These are phyloP conservation scores for Coemansia erecta DNA, from an alignment of 192 early-diverging fungal species.

Conservation along the genomic window DNA sequence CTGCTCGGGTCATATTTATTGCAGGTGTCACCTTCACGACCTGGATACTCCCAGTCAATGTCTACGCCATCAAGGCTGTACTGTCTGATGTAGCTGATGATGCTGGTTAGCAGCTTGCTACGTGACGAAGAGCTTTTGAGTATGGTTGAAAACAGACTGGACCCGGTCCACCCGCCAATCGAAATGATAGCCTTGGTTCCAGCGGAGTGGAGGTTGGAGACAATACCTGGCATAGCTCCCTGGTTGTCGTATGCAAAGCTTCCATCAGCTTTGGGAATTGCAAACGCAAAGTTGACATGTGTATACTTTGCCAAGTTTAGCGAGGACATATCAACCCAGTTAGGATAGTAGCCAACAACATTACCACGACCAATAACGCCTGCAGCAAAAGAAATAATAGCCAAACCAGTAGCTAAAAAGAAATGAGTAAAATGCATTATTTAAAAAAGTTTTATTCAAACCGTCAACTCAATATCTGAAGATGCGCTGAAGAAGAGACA, in stretches of 20 bases:
- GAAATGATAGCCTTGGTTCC: slow-evolving; percentile 57
- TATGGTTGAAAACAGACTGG: slow-evolving; percentile 58
- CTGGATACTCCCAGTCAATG: slow-evolving; percentile 63
- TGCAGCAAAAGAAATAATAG: slow-evolving; percentile 1
- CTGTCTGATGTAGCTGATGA: slow-evolving; percentile 35
- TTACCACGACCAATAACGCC: slow-evolving; percentile 15
- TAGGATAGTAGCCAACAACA: slow-evolving; percentile 35
- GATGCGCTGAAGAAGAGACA: too few relatives aligned
- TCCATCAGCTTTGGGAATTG: slow-evolving; percentile 19
- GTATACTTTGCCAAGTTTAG: slow-evolving; percentile 45
- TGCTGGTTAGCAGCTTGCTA: slow-evolving; percentile 22
- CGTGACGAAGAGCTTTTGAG: slow-evolving; percentile 34
- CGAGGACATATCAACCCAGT: slow-evolving; percentile 23
- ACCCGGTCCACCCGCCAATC: slow-evolving; percentile 73
- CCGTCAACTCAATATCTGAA: too few relatives aligned
- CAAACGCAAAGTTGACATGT: slow-evolving; percentile 63
- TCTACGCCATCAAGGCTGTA: slow-evolving; percentile 60
- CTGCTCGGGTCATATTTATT: slow-evolving; percentile 50
- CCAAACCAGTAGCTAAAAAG: slow-evolving; percentile 10
- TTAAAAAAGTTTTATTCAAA: too few relatives aligned
- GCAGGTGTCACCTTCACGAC: slow-evolving; percentile 58
- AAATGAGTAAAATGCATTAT: slow-evolving; percentile 8
- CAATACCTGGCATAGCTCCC: slow-evolving; percentile 5
- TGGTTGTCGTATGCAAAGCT: slow-evolving; percentile 21
- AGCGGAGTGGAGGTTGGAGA: slow-evolving; percentile 8